These are phyloP conservation scores for Cryptococcus sp. DNA, from an alignment of 1,284 basidiomycete species.

Conservation along the genomic window DNA sequence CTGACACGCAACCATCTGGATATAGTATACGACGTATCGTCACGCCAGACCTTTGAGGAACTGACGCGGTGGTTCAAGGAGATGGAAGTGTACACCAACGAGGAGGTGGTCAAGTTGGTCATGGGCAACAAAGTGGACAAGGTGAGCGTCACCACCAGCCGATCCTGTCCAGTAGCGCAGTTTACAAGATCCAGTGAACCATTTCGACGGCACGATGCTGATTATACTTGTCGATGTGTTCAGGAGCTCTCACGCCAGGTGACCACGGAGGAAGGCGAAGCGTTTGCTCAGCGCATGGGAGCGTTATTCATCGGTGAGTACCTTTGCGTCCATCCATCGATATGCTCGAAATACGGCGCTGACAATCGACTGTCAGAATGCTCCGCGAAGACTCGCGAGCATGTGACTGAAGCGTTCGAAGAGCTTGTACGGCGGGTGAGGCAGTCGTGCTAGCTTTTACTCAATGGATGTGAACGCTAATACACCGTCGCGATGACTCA, in stretches of 20 bases:
- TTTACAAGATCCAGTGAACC: not conserved
- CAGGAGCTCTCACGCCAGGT: constrained; percentile 90
- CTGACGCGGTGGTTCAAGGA: constrained; percentile 91
- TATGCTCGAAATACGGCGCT: not conserved
- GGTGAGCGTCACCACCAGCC: constrained; percentile 54
- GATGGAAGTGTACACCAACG: constrained; percentile 87
- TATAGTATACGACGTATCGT: constrained; percentile 87
- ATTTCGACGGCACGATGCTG: not conserved
- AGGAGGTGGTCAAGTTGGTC: constrained; percentile 88
- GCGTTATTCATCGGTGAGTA: constrained; percentile 82
- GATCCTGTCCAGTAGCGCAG: too few species aligned
- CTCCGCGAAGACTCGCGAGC: constrained; percentile 79
- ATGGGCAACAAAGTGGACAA: constrained; percentile 93
- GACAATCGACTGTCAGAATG: constrained; percentile 47
- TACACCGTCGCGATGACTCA: constrained; percentile 15
- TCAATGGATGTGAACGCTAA: not conserved
- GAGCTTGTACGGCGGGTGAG: constrained; percentile 69
- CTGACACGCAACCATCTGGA: not conserved
- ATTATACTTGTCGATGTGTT: not conserved
- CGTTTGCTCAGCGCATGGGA: constrained; percentile 78
- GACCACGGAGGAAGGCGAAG: constrained; percentile 71
- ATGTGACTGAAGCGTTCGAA: constrained; percentile 77
- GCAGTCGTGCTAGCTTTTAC: not conserved
- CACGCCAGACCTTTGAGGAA: constrained; percentile 86
- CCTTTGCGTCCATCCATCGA: not conserved